A percentile compares a stretch with the other conserved stretches of the same genome.
Conservation (phyloP, 257 asterid genomes). For the Euphrasia confusa region DNA sequence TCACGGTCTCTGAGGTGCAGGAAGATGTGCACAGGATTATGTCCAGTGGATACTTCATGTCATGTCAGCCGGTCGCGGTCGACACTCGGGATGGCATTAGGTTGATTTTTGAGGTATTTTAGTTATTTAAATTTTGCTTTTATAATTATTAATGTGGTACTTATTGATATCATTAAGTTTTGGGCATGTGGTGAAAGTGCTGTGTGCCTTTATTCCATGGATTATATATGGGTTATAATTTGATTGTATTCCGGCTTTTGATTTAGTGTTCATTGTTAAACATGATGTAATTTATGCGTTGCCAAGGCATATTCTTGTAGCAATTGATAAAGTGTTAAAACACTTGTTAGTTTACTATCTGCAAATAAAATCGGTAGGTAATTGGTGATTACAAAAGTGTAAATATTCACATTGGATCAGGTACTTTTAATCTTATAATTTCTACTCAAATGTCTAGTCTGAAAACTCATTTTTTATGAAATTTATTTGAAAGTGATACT, state of each 20-base stretch:
- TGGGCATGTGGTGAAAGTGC: not conserved
- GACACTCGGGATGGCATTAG: conserved; percentile 96
- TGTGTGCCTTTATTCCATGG: not conserved
- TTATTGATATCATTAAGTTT: not conserved
- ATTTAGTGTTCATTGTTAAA: too few relatives aligned
- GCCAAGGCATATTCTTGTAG: not conserved
- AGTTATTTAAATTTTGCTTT: not conserved
- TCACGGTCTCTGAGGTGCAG: conserved; percentile 89
- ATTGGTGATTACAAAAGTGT: not conserved
- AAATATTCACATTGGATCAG: not conserved
- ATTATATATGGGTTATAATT: not conserved
- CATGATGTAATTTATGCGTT: conserved; percentile 2
- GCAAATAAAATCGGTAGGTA: not conserved
- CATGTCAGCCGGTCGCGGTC: conserved; percentile 93
- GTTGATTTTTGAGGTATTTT: conserved; percentile 78
- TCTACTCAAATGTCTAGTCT: conserved; percentile 1
- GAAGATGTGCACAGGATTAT: conserved; percentile 93
- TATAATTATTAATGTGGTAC: not conserved
- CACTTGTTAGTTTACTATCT: not conserved
- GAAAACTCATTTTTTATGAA: not conserved
- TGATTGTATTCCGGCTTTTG: not conserved
- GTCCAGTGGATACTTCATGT: conserved; percentile 83
- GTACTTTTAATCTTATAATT: not conserved
- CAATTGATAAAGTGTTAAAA: not conserved
- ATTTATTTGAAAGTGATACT: not conserved